Conservation (phyloP, 805 yeast genomes). For the Metschnikowia gruessii region DNA sequence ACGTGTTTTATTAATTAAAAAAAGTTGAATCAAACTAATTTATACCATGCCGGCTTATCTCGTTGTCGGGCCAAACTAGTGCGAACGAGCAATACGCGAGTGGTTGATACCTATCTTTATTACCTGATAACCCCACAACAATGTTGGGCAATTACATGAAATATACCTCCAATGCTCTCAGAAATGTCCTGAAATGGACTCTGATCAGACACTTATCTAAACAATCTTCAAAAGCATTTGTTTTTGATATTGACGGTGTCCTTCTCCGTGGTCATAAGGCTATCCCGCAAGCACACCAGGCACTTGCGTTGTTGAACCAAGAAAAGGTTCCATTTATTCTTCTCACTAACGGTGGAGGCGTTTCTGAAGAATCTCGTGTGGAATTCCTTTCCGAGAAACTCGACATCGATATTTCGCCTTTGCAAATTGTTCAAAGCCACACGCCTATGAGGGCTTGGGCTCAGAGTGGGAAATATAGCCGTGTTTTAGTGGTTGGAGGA, state of each 20-base stretch:
- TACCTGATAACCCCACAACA: neutral
- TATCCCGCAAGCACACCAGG: slow-evolving; percentile 60
- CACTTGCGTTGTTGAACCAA: slow-evolving; percentile 52
- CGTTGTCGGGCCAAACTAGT: too few species aligned
- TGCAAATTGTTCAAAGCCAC: slow-evolving; percentile 80
- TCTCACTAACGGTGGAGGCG: slow-evolving; percentile 90
- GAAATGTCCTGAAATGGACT: neutral
- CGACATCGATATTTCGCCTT: slow-evolving; percentile 45
- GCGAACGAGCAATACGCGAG: too few species aligned
- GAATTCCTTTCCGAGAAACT: slow-evolving; percentile 47
- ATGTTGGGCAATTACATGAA: slow-evolving; percentile 1
- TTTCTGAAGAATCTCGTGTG: slow-evolving; percentile 59
- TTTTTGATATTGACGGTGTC: slow-evolving; percentile 79
- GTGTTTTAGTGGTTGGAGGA: slow-evolving; percentile 86
- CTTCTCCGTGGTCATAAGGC: slow-evolving; percentile 69
- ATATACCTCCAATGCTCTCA: neutral
- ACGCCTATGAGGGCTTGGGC: slow-evolving; percentile 74
- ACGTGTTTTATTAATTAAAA: too few species aligned
- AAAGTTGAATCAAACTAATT: too few species aligned
- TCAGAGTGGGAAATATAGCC: slow-evolving; percentile 41
- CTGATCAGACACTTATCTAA: neutral
- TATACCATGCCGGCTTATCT: too few species aligned
- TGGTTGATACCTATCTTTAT: too few species aligned
- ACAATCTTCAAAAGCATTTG: slow-evolving; percentile 28
- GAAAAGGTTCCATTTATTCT: slow-evolving; percentile 71